A percentile compares a stretch with the other conserved stretches of the same genome.
These are phyloP conservation scores for Talaromyces verruculosus DNA, from an alignment of 2,329 filamentous ascomycete species.

Conservation along the genomic window DNA sequence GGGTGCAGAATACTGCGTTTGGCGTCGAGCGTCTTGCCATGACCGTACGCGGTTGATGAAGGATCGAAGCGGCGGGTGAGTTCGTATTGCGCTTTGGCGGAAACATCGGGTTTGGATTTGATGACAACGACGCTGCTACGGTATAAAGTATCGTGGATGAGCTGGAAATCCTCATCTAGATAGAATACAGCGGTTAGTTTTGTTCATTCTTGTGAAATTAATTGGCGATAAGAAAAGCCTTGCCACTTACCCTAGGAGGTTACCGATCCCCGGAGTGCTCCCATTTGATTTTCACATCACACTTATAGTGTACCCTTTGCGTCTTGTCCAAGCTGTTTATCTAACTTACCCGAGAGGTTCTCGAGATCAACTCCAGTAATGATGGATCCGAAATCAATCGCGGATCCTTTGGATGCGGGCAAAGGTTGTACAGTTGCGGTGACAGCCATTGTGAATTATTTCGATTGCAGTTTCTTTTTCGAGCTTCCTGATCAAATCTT, in stretches of 20 bases:
- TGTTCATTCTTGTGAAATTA: neutral
- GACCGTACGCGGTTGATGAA: conserved; percentile 64
- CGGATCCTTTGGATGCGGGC: conserved; percentile 31
- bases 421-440: conserved; percentile 28
- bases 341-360: conserved; percentile 59
- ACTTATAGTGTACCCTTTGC: neutral
- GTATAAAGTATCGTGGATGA: conserved; percentile 66
- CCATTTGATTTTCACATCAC: conserved; percentile 35
- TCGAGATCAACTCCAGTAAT: conserved; percentile 62
- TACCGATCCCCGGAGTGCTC: conserved; percentile 62
- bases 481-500: neutral
- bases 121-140: conserved; percentile 68
- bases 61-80: conserved; percentile 75
- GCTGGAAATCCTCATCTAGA: conserved; percentile 62
- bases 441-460: conserved; percentile 9
- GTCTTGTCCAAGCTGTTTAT: neutral
- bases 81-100: conserved; percentile 70
- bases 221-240: neutral
- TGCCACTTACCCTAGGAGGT: conserved; percentile 48
- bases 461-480: neutral
- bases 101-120: conserved; percentile 64
- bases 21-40: conserved; percentile 70
- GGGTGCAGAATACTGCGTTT: conserved; percentile 69
- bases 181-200: conserved; percentile 3
- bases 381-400: conserved; percentile 61